Percentiles rank a stretch among this genome's conserved stretches.
Evolutionary conservation across 345 rosid species (phyloP).

Genomic region (Sisymbrium altissimum): DNA sequence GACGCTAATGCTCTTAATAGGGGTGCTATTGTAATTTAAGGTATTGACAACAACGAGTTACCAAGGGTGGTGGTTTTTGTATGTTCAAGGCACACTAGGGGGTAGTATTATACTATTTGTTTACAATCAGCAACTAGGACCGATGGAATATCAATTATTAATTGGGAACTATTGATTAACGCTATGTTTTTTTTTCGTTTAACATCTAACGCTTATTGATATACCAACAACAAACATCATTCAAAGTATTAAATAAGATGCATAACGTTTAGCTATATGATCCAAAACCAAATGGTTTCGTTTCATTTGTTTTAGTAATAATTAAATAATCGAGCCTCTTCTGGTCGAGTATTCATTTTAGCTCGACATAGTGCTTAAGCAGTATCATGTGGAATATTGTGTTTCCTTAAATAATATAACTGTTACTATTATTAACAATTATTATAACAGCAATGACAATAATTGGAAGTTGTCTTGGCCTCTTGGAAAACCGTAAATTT

Average conservation of each 20-base stretch:
- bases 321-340: neutral
- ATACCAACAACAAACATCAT: conserved; percentile 13
- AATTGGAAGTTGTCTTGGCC: neutral
- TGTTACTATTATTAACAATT: neutral
- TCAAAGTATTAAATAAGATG: neutral
- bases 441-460: conserved; percentile 14
- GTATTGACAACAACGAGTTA: neutral
- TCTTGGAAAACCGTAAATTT: conserved; percentile 13
- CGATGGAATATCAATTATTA: neutral
- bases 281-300: neutral
- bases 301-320: neutral
- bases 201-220: neutral
- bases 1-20: neutral
- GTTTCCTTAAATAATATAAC: conserved; percentile 8
- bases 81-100: neutral
- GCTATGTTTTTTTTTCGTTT: neutral
- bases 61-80: neutral
- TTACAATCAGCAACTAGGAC: neutral
- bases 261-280: neutral
- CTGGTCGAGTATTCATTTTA: neutral
- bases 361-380: conserved; percentile 30
- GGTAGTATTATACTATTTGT: neutral
- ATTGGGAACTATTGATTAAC: neutral
- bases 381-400: conserved; percentile 17
- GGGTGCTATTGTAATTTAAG: neutral